Base-by-base conservation (phyloP, 371 early-diverging fungal species). In the Mucor mucedo region DNA sequence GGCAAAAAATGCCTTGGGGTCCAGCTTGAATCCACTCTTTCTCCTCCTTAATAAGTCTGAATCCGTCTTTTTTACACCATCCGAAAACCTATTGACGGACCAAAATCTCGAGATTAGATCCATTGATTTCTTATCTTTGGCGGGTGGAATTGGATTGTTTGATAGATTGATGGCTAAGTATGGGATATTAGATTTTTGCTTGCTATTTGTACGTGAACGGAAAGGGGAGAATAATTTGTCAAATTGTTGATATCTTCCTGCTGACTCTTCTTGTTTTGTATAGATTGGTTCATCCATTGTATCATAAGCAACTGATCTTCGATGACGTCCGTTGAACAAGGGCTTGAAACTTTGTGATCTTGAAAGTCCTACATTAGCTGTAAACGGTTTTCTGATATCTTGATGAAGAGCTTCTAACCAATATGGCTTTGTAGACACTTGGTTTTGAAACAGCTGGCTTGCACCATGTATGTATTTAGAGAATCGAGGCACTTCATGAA, bases 401-500 rank as follows among this genome's bases (percentile, higher is more conserved):
- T 85, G 83, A 57, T 89, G 87, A 88, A 99, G 93, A 73, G 97
- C 96, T 21, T 89, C 89, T 50, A 90, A 77, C 99, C 99, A 99
- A 84, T 95, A 98, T 3, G 99, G 99, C 58, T 96, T 83, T 21
- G 93, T 82, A 29, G 88, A 85, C 7, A 98, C 91, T 30, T 85
- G 80, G 41, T 85, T 79, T 40, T 75, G 71, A 62, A 92, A 93
- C 42, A 98, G 85, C 47, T 95, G 84, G 10, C 94, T 91, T 3
- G 97, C 91, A 52, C 99, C 99, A 77, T 99, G 99, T 50, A 98
- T 85, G 81, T 95, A 99, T 78, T 99, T 99, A 58, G 95, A 94
- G 80, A 99, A 99, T 67, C 97, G 96, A 57, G 98, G 98, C 8
- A 98, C 98, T 55, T 95, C 96, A 74, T 96, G 93, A 10, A 98